Evolutionary conservation across 495 filamentous ascomycete species (phyloP).

Genomic region (Emericellopsis terricola): DNA sequence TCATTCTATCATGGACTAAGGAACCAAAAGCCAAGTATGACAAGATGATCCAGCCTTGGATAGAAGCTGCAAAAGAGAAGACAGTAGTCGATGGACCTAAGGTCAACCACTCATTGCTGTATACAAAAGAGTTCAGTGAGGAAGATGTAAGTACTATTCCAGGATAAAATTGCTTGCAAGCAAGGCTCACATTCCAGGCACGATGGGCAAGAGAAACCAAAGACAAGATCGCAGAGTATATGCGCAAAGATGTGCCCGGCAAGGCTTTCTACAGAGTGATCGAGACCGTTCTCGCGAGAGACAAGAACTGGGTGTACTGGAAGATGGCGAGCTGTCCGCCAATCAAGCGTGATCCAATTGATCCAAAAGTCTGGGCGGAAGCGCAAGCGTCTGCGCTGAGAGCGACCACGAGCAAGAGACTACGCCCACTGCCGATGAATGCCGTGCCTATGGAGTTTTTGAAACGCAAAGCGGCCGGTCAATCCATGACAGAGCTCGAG

Average conservation of each 20-base stretch:
- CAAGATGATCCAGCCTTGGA: slow-evolving; percentile 37
- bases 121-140: slow-evolving; percentile 54
- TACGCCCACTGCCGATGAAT: slow-evolving; percentile 47
- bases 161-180: neutral
- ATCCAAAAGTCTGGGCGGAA: slow-evolving; percentile 42
- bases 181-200: slow-evolving; percentile 14
- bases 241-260: slow-evolving; percentile 57
- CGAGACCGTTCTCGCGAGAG: slow-evolving; percentile 80
- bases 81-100: no score
- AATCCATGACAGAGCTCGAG: slow-evolving; percentile 30
- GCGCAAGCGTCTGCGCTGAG: slow-evolving; percentile 46
- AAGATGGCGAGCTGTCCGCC: slow-evolving; percentile 83
- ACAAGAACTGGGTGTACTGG: slow-evolving; percentile 98
- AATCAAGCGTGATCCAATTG: slow-evolving; percentile 57
- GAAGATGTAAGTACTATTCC: slow-evolving; percentile 68
- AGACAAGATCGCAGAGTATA: slow-evolving; percentile 53
- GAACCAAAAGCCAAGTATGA: slow-evolving; percentile 61
- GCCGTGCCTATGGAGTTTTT: slow-evolving; percentile 63
- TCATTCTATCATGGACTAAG: slow-evolving; percentile 73
- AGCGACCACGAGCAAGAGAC: slow-evolving; percentile 44
- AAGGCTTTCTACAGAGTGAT: slow-evolving; percentile 92
- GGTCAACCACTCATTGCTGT: slow-evolving; percentile 81
- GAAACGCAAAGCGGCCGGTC: slow-evolving; percentile 33
- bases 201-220: slow-evolving; percentile 67
- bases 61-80: no score